phyloP scores from a whole-genome alignment of 169 alveolate genomes.

The Plasmodium coatneyi region DNA sequence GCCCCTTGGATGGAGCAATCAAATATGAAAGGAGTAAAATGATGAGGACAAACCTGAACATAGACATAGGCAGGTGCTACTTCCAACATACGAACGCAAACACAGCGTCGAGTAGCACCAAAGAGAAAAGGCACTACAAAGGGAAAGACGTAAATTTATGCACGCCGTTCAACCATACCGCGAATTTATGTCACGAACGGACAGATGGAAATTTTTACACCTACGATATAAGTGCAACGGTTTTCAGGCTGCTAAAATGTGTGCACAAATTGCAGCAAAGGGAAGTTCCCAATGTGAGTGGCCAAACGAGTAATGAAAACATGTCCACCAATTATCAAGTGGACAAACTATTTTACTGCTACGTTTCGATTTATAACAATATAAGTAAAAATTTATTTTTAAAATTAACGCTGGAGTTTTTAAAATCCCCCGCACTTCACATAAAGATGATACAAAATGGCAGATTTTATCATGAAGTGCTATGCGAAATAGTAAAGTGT shows the following conservation, averaged over 20 bases:
- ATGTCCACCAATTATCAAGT: neutral
- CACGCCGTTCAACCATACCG: constrained; percentile 41
- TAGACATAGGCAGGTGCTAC: neutral
- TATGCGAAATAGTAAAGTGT: constrained; percentile 36
- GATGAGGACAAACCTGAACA: constrained; percentile 21
- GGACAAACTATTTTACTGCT: constrained; percentile 69
- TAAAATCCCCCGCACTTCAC: constrained; percentile 15
- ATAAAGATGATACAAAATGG: constrained; percentile 23
- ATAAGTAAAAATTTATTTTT: constrained; percentile 37
- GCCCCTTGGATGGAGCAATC: neutral
- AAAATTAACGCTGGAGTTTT: constrained; percentile 33
- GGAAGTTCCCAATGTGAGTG: neutral
- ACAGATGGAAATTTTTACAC: constrained; percentile 25
- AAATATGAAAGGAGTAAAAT: neutral
- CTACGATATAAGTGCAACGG: constrained; percentile 31
- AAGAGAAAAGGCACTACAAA: constrained; percentile 10
- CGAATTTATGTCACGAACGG: constrained; percentile 55
- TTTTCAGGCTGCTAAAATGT: constrained; percentile 50
- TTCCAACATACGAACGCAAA: neutral
- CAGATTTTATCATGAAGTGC: constrained; percentile 37
- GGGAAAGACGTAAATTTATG: constrained; percentile 37
- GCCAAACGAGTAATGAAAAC: neutral
- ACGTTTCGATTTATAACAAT: constrained; percentile 42
- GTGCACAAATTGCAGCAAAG: constrained; percentile 50
- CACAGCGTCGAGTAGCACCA: neutral